These are phyloP conservation scores for Aphanomyces invadans DNA, from an alignment of 352 stramenopile genomes.

Conservation along the genomic window DNA sequence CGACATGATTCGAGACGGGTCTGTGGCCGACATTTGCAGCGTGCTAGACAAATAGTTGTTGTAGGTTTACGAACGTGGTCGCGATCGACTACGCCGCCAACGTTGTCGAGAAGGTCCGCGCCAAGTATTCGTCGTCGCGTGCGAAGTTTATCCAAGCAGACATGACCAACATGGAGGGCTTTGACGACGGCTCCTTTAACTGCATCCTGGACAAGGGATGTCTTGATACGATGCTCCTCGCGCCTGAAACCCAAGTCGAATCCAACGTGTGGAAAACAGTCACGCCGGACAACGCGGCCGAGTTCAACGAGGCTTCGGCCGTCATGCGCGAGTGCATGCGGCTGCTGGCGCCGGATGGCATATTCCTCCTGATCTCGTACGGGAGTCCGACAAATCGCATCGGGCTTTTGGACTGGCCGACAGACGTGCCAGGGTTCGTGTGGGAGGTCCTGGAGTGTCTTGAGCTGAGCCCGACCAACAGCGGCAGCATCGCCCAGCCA, in stretches of 20 bases:
- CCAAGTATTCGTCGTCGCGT: conserved; percentile 30
- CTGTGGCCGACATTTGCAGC: conserved; percentile 2
- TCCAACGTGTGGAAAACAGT: conserved; percentile 41
- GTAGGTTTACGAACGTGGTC: conserved; percentile 31
- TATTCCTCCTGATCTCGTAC: conserved; percentile 43
- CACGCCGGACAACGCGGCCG: conserved; percentile 33
- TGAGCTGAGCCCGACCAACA: conserved; percentile 37
- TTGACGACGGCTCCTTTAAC: conserved; percentile 33
- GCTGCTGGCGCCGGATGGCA: conserved; percentile 33
- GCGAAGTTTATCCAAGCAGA: conserved; percentile 39
- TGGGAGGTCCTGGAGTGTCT: conserved; percentile 51
- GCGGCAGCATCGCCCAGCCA: conserved; percentile 33
- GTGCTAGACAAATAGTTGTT: background rate
- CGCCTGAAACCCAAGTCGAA: conserved; percentile 36
- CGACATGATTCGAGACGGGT: conserved; percentile 42
- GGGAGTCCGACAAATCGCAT: conserved; percentile 45
- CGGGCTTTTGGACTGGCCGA: conserved; percentile 42
- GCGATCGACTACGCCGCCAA: conserved; percentile 50
- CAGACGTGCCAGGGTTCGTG: conserved; percentile 25
- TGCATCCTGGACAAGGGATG: conserved; percentile 53
- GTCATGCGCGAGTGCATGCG: conserved; percentile 40
- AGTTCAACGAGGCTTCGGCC: conserved; percentile 32
- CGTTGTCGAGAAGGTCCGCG: conserved; percentile 45
- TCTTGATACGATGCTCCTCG: conserved; percentile 49
- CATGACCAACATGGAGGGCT: conserved; percentile 40